Evolutionary conservation across 2,329 filamentous ascomycete genomes (phyloP), one percentile per base, ranked within the genome.

Genomic region (Metarhizium robertsii): DNA sequence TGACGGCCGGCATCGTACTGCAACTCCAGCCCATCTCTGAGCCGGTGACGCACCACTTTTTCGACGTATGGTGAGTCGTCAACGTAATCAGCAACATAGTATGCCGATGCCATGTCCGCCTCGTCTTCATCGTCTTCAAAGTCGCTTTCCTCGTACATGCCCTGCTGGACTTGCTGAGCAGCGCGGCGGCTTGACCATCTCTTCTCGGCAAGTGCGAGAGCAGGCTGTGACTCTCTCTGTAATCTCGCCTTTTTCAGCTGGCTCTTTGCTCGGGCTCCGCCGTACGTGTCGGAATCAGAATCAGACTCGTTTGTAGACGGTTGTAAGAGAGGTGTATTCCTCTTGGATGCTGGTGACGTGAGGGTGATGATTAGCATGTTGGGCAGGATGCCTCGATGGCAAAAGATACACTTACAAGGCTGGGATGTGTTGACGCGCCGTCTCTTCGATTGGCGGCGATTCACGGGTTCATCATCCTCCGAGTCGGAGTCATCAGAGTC

Each of bases 141-240:
- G 50, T 85, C 84, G 62, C 83, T 86, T 62, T 87, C 84, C 65
- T 86, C 81, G 63, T 87, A 87, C 18, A 77, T 79, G 42, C 79
- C 80, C 57, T 76, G 78, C 57, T 82, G 79, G 3, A 84, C 79
- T 67, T 89, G 88, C 67, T 90, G 90, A 14, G 88, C 88, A 54
- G 90, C 89, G 60, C 90, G 87, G 58, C 92, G 82, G 54, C 87
- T 94, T 6, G 92, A 96, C 81, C 95, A 96, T 61, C 92, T 87
- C 66, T 96, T 89, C 73, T 96, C 92, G 56, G 83, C 81, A 63
- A 86, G 81, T 5, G 84, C 78, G 7, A 87, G 79, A 45, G 83
- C 79, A 13, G 84, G 80, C 63, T 86, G 81, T 29, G 84, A 79
- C 67, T 90, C 81, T 56, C 86, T 77, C 66, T 88, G 83, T 58